These are phyloP conservation scores for Phytophthora palmivora DNA, from an alignment of 352 stramenopile genomes.

Conservation along the genomic window DNA sequence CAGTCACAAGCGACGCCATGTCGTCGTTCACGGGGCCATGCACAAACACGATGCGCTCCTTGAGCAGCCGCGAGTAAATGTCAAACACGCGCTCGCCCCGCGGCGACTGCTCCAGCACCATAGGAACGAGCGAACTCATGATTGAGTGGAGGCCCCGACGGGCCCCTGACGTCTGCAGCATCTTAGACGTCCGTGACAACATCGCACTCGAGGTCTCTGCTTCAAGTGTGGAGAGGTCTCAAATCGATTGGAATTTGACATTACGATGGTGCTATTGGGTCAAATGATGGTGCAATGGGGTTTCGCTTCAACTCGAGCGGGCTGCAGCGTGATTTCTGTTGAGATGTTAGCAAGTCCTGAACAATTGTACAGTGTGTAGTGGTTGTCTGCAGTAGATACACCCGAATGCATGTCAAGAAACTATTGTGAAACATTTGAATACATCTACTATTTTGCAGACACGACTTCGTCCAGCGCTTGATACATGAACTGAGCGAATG, in stretches of 20 bases:
- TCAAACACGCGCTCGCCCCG: constrained; percentile 96
- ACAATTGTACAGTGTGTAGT: too few species aligned
- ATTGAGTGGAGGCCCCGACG: constrained; percentile 63
- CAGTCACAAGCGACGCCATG: constrained; percentile 85
- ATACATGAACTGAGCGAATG: constrained; percentile 85
- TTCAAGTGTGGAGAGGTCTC: constrained; percentile 38
- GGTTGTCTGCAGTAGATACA: neutral
- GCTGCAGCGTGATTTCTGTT: too few species aligned
- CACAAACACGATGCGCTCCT: constrained; percentile 98
- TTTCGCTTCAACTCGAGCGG: constrained; percentile 4
- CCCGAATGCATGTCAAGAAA: neutral
- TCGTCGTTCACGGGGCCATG: constrained; percentile 94
- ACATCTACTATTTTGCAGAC: constrained; percentile 28
- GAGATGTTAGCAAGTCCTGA: too few species aligned
- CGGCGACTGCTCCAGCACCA: constrained; percentile 94
- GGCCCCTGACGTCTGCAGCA: constrained; percentile 14
- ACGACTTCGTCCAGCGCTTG: constrained; percentile 68
- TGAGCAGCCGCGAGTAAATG: constrained; percentile 98
- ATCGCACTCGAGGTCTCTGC: constrained; percentile 20
- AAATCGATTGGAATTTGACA: constrained; percentile 14
- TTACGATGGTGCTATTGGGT: neutral
- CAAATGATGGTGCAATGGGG: neutral
- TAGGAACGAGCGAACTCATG: constrained; percentile 87
- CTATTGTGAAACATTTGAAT: neutral
- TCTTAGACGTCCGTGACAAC: constrained; percentile 20